phyloP scores from a whole-genome alignment of 2,329 filamentous ascomycete species.

The Aspergillus transmontanensis region DNA sequence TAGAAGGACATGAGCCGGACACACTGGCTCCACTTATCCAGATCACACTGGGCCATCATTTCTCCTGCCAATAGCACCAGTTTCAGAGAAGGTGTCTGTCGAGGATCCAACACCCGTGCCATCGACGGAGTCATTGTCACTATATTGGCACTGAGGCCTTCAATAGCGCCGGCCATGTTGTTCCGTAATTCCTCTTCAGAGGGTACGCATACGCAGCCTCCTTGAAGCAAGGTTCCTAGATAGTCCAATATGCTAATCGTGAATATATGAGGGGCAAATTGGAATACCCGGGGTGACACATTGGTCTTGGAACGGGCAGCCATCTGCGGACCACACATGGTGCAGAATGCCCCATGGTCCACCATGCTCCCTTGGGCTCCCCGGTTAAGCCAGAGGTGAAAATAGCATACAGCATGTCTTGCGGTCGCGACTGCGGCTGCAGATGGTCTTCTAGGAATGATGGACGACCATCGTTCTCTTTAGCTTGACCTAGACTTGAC shows the following conservation, averaged over 20 bases:
- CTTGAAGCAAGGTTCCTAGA: background rate
- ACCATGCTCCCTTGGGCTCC: no score
- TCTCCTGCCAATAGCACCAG: background rate
- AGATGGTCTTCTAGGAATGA: no score
- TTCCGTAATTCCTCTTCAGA: background rate
- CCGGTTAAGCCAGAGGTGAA: no score
- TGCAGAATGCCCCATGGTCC: no score
- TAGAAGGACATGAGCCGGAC: background rate
- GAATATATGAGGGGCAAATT: background rate
- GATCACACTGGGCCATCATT: background rate
- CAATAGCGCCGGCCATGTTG: background rate
- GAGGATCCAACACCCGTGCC: background rate
- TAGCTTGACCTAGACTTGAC: no score
- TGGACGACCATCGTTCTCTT: no score
- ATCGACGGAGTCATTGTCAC: background rate
- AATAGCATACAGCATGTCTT: no score
- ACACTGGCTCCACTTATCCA: background rate
- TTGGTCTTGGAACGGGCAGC: no score
- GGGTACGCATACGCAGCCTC: background rate
- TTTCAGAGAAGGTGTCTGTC: background rate
- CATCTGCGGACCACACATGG: no score
- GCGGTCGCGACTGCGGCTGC: no score
- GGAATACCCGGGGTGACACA: background rate
- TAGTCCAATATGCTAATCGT: background rate
- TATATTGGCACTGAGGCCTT: background rate